Conservation (phyloP, 2,329 filamentous ascomycete species). For the Davidsoniella australis region DNA sequence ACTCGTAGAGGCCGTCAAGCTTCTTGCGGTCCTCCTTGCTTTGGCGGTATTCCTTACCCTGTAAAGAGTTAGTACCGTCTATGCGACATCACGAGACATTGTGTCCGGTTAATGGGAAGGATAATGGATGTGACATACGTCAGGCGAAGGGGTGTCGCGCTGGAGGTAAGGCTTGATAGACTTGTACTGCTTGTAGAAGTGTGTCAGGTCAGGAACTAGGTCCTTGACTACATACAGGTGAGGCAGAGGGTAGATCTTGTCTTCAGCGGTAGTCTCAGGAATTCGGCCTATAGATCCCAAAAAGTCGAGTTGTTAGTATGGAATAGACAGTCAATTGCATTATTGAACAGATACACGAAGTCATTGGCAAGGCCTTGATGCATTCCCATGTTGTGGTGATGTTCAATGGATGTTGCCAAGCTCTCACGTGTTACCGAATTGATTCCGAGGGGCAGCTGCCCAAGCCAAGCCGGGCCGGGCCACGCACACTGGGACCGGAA, state of each 20-base stretch:
- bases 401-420: conserved; percentile 1
- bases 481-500: not conserved
- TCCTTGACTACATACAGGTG: conserved; percentile 99
- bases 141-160: conserved; percentile 64
- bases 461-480: conserved; percentile 2
- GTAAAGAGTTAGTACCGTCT: conserved; percentile 7
- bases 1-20: conserved; percentile 96
- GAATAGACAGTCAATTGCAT: not conserved
- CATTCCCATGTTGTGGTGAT: not conserved
- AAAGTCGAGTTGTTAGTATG: not conserved
- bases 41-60: conserved; percentile 89
- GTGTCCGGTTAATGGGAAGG: not conserved
- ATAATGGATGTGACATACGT: conserved; percentile 41
- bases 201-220: conserved; percentile 89
- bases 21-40: conserved; percentile 84
- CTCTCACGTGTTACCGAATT: conserved; percentile 8
- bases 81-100: not conserved
- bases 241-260: conserved; percentile 92
- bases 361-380: not conserved
- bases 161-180: conserved; percentile 98
- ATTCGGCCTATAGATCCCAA: conserved; percentile 58
- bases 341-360: not conserved
- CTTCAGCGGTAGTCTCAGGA: conserved; percentile 66
- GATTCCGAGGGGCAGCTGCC: conserved; percentile 1
- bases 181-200: conserved; percentile 99